Percentiles rank a stretch among this genome's conserved stretches.
Conservation (phyloP, 805 yeast genomes). For the Metschnikowia lachancei region DNA sequence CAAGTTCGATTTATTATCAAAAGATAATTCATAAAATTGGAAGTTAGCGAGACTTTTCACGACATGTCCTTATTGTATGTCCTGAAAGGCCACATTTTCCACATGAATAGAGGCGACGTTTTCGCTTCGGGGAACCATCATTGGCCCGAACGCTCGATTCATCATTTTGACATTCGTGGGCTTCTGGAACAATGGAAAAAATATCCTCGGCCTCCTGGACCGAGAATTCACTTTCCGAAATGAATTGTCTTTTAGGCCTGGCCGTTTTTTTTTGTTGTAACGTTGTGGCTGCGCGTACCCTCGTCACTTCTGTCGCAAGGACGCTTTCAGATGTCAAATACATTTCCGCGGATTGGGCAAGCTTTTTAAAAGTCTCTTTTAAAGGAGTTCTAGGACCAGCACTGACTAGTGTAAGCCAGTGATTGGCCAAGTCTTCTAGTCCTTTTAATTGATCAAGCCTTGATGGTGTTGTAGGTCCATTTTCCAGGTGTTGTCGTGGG, state of each 20-base stretch:
- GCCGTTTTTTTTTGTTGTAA: not conserved
- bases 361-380: not conserved
- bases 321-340: no score
- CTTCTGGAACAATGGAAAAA: no score
- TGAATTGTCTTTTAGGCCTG: not conserved
- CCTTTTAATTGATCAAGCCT: not conserved
- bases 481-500: no score
- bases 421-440: not conserved
- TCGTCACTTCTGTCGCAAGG: not conserved
- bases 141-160: not conserved
- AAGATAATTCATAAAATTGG: no score
- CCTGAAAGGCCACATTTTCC: not conserved
- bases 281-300: not conserved
- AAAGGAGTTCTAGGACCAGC: slow-evolving; percentile 2
- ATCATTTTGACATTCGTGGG: not conserved
- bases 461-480: not conserved
- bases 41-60: not conserved
- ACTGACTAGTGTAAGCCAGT: not conserved
- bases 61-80: no score
- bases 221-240: not conserved
- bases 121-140: slow-evolving; percentile 2
- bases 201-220: slow-evolving; percentile 3
- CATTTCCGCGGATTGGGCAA: not conserved
- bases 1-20: no score
- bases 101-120: slow-evolving; percentile 1